phyloP scores from a whole-genome alignment of 768 basidiomycete species.

The Gymnopilus junonius region DNA sequence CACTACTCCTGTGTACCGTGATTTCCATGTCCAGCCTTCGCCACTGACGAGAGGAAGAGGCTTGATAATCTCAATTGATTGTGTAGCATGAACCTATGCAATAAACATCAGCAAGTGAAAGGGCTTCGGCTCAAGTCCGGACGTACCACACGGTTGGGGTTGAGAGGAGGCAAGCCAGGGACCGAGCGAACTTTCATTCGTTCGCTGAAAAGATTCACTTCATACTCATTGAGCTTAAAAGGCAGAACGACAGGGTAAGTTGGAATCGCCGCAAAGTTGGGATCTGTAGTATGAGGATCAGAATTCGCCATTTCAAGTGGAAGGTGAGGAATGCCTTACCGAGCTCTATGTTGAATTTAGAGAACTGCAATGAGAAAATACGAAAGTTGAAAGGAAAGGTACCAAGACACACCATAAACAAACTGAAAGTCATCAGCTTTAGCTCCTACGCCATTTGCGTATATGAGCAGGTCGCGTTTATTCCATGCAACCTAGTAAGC shows the following conservation, averaged over 20 bases:
- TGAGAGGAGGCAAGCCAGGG: conserved; percentile 72
- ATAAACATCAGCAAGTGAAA: not conserved
- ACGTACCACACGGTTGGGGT: conserved; percentile 72
- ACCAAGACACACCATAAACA: conserved; percentile 62
- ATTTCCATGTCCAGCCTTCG: conserved; percentile 76
- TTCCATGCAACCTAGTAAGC: conserved; percentile 76
- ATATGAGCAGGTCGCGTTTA: conserved; percentile 79
- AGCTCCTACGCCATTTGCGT: conserved; percentile 82
- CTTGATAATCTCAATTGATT: conserved; percentile 80
- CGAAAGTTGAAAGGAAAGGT: not conserved
- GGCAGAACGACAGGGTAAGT: conserved; percentile 84
- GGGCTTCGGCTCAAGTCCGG: not conserved
- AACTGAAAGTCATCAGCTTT: conserved; percentile 72
- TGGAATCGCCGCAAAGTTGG: conserved; percentile 74
- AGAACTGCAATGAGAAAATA: not conserved
- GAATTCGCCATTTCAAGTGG: not conserved
- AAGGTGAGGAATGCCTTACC: conserved; percentile 37
- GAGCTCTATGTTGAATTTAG: conserved; percentile 49
- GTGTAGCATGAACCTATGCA: conserved; percentile 73
- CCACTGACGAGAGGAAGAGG: conserved; percentile 79
- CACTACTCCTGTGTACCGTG: conserved; percentile 66
- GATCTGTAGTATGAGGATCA: conserved; percentile 19
- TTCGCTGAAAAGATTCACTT: conserved; percentile 72
- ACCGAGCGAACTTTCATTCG: conserved; percentile 46
- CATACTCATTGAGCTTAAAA: conserved; percentile 71